Percentiles rank a stretch among this genome's conserved stretches.
phyloP scores from a whole-genome alignment of 495 filamentous ascomycete genomes.

The Neurospora tetrasperma region DNA sequence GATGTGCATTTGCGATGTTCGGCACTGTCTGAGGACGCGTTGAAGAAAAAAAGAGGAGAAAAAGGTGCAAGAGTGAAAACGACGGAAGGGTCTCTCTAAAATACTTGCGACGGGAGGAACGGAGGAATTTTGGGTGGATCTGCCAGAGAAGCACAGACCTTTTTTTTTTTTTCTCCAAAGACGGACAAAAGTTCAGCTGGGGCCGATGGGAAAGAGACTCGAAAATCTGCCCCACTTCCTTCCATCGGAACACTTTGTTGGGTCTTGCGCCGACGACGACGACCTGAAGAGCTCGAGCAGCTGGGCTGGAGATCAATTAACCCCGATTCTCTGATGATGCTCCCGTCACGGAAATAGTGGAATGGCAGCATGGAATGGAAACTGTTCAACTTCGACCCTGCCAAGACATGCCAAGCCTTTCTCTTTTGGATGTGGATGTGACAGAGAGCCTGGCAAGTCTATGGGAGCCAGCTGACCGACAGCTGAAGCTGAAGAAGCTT shows the following conservation, averaged over 20 bases:
- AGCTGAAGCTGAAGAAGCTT: not conserved
- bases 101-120: not conserved
- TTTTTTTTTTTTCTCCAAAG: not conserved
- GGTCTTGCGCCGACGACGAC: not conserved
- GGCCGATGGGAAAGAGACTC: not conserved
- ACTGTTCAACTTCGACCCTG: not conserved
- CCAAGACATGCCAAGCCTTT: not conserved
- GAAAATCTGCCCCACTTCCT: not conserved
- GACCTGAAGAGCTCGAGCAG: not conserved
- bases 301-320: no score
- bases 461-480: not conserved
- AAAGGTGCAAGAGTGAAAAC: conserved; percentile 4
- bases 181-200: not conserved
- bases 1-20: conserved; percentile 51
- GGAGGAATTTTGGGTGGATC: not conserved
- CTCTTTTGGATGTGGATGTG: not conserved
- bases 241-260: not conserved
- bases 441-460: not conserved
- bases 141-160: not conserved
- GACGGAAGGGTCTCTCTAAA: not conserved
- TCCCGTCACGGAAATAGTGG: not conserved
- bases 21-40: conserved; percentile 88
- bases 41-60: conserved; percentile 36
- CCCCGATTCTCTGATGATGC: not conserved
- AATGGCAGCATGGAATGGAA: not conserved